Evolutionary conservation across 1,284 basidiomycete species (phyloP).

Genomic region (Moesziomyces aphidis): DNA sequence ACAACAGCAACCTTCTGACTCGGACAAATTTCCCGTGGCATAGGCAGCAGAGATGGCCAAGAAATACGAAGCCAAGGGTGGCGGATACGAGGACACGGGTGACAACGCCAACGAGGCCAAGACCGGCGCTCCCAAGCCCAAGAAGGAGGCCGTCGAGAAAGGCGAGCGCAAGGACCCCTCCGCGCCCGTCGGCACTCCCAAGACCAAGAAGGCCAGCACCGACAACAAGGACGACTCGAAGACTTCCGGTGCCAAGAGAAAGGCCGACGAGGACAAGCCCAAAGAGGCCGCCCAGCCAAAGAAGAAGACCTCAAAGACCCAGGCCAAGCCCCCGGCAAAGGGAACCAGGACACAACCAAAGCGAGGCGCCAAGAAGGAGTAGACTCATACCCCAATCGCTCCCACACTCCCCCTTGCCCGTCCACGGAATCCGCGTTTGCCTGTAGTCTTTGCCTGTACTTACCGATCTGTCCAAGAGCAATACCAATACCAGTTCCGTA

Average conservation of each 20-base stretch:
- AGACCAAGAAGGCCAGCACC: conserved; percentile 9
- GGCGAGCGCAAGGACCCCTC: conserved; percentile 46
- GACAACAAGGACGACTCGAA: conserved; percentile 14
- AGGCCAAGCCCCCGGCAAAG: conserved; percentile 30
- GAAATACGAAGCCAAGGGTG: conserved; percentile 69
- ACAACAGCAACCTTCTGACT: too few species aligned
- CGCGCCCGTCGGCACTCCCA: conserved; percentile 28
- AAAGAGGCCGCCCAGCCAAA: conserved; percentile 11
- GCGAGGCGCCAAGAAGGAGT: neutral
- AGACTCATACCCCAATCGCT: neutral
- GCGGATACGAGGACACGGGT: conserved; percentile 69
- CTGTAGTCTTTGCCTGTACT: neutral
- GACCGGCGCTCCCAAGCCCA: conserved; percentile 68
- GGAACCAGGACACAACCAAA: neutral
- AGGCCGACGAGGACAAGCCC: conserved; percentile 1
- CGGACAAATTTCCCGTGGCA: neutral
- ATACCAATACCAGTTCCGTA: neutral
- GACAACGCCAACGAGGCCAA: conserved; percentile 70
- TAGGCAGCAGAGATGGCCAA: conserved; percentile 68
- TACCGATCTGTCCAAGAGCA: neutral
- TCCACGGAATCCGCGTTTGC: neutral
- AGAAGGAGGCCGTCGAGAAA: conserved; percentile 58
- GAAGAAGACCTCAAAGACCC: conserved; percentile 19
- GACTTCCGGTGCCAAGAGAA: conserved; percentile 4
- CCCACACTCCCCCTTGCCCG: too few species aligned